These are phyloP conservation scores for Musa schizocarpa DNA, from an alignment of 176 grass and related monocot species.

Conservation along the genomic window DNA sequence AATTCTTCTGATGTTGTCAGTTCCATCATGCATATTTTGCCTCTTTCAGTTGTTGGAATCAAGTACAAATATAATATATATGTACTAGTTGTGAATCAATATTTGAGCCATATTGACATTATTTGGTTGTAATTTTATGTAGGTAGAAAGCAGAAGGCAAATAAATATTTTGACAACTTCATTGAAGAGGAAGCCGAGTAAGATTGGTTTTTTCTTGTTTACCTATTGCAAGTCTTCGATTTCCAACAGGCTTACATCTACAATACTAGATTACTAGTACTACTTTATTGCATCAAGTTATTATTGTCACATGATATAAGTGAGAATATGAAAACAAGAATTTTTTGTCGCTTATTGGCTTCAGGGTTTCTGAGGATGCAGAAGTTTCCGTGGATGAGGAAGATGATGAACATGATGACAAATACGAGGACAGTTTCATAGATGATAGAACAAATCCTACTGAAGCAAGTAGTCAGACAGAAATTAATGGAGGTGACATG, in stretches of 20 bases:
- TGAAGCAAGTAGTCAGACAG: slow-evolving; percentile 31
- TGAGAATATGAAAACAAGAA: background rate
- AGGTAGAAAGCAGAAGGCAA: slow-evolving; percentile 51
- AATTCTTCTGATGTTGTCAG: background rate
- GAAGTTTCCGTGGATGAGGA: slow-evolving; percentile 67
- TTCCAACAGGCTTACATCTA: background rate
- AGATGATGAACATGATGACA: slow-evolving; percentile 42
- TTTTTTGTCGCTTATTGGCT: slow-evolving; percentile 18
- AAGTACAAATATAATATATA: background rate
- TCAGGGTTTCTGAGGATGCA: slow-evolving; percentile 70
- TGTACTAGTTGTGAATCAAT: background rate
- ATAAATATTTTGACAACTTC: slow-evolving; percentile 27
- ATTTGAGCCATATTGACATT: background rate
- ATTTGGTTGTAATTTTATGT: slow-evolving; percentile 12
- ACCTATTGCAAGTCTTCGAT: background rate
- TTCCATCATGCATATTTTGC: slow-evolving; percentile 5
- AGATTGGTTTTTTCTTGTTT: slow-evolving; percentile 15
- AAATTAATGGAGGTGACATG: slow-evolving; percentile 39
- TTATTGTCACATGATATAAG: background rate
- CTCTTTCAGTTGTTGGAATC: background rate
- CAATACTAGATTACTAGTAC: background rate
- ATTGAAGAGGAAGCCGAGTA: slow-evolving; percentile 89
- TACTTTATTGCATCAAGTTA: background rate
- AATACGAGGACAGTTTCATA: slow-evolving; percentile 85
- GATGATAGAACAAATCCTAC: slow-evolving; percentile 52